Evolutionary conservation across 2,329 filamentous ascomycete species (phyloP).

Genomic region (Exutisphaerella laricina): DNA sequence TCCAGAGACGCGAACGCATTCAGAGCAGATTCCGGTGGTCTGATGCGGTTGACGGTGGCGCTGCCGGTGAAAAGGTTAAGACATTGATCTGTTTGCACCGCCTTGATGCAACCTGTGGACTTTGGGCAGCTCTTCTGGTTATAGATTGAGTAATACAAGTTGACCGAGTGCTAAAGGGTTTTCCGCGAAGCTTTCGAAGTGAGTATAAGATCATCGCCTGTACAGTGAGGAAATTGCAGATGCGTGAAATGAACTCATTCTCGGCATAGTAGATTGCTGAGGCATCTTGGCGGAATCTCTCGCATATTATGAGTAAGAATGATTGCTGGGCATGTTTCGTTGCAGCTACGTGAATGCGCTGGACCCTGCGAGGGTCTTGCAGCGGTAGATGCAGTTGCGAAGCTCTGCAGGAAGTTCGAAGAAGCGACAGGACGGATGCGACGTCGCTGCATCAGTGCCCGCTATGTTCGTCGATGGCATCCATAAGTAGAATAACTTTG

Average conservation of each 20-base stretch:
- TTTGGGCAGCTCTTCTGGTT: background rate
- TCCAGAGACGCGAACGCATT: background rate
- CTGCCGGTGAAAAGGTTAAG: background rate
- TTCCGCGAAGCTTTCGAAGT: no score
- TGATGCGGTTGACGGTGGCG: no score
- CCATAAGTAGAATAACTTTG: no score
- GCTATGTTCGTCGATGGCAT: no score
- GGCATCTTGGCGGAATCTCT: background rate
- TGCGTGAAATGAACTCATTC: background rate
- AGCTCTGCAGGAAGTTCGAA: slow-evolving; percentile 11
- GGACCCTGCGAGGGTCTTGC: background rate
- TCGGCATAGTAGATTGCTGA: background rate
- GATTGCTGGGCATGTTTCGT: background rate
- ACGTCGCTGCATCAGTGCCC: no score
- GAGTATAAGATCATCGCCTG: background rate
- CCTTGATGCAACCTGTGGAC: background rate
- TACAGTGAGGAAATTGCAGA: background rate
- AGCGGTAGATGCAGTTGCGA: slow-evolving; percentile 9
- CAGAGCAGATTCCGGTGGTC: no score
- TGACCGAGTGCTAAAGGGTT: no score
- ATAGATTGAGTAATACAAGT: no score
- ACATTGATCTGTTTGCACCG: background rate
- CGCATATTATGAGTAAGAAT: background rate
- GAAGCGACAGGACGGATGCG: slow-evolving; percentile 1
- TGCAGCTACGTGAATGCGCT: background rate